These are phyloP conservation scores for Tetrahymena thermophila DNA, from an alignment of 73 alveolate species.

Conservation along the genomic window DNA sequence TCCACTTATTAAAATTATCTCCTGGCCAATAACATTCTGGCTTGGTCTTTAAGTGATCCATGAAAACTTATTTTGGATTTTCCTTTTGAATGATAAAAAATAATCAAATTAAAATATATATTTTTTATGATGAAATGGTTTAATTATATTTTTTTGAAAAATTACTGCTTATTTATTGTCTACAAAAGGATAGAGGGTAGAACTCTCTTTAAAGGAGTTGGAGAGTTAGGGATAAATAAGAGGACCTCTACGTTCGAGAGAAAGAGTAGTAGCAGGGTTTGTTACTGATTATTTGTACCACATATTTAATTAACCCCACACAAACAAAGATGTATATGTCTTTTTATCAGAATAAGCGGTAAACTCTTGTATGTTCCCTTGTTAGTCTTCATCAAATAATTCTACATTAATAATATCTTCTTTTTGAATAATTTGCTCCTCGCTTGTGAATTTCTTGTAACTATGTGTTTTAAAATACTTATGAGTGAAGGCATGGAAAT, in stretches of 20 bases:
- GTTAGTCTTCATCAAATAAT: not conserved
- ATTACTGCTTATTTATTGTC: not conserved
- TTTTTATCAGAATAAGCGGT: not conserved
- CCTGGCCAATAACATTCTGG: not conserved
- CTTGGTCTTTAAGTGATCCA: not conserved
- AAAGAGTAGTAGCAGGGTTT: not conserved
- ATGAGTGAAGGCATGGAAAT: constrained; percentile 30
- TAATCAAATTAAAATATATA: not conserved
- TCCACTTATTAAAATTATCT: not conserved
- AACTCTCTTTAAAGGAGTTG: not conserved
- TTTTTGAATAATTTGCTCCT: constrained; percentile 9
- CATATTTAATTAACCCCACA: not conserved
- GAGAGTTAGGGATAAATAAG: not conserved
- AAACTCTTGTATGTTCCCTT: not conserved
- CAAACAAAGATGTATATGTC: not conserved
- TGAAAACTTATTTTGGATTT: not conserved
- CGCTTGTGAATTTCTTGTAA: constrained; percentile 1
- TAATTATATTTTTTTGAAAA: not conserved
- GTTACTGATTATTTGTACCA: not conserved
- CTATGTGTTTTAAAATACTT: constrained; percentile 29
- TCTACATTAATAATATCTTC: constrained; percentile 19
- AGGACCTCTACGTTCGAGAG: not conserved
- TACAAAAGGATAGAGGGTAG: not conserved
- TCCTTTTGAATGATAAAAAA: not conserved
- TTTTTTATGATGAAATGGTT: no score